These are phyloP conservation scores for Cochlearia excelsa DNA, from an alignment of 345 rosid genomes.

Conservation along the genomic window DNA sequence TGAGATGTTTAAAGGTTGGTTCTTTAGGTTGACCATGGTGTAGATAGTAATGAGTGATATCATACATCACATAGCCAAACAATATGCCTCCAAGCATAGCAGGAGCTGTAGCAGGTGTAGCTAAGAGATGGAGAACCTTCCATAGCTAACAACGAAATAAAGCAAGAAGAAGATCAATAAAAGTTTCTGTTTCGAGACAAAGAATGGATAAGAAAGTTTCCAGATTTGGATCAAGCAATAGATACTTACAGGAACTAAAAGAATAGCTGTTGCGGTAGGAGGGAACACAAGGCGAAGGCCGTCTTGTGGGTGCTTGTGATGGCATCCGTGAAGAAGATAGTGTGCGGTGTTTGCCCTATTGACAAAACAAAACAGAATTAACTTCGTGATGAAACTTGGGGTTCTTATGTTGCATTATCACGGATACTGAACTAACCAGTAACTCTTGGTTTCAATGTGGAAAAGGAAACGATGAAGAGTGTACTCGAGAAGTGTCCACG, in stretches of 20 bases:
- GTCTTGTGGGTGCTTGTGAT: conserved; percentile 89
- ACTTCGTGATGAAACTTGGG: not conserved
- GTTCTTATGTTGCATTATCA: not conserved
- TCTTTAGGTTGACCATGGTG: conserved; percentile 68
- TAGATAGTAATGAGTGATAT: conserved; percentile 64
- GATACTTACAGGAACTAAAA: conserved; percentile 56
- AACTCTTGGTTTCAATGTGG: conserved; percentile 79
- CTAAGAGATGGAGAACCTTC: conserved; percentile 43
- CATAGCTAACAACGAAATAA: conserved; percentile 42
- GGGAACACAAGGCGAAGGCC: conserved; percentile 83
- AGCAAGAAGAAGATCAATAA: not conserved
- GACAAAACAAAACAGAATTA: conserved; percentile 8
- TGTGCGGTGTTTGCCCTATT: conserved; percentile 73
- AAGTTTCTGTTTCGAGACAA: not conserved
- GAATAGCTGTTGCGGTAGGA: conserved; percentile 73
- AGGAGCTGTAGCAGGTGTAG: conserved; percentile 56
- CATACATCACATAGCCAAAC: conserved; percentile 68
- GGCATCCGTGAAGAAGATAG: conserved; percentile 89
- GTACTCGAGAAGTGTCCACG: conserved; percentile 93
- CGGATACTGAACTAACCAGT: conserved; percentile 55
- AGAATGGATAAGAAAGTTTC: conserved; percentile 14
- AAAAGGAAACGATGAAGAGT: conserved; percentile 90
- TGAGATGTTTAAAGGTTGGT: conserved; percentile 45
- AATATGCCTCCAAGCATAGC: conserved; percentile 65
- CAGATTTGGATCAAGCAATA: not conserved